Base-by-base conservation (phyloP, 1,139 yeast genomes). In the Sugiyamaella sp. region DNA sequence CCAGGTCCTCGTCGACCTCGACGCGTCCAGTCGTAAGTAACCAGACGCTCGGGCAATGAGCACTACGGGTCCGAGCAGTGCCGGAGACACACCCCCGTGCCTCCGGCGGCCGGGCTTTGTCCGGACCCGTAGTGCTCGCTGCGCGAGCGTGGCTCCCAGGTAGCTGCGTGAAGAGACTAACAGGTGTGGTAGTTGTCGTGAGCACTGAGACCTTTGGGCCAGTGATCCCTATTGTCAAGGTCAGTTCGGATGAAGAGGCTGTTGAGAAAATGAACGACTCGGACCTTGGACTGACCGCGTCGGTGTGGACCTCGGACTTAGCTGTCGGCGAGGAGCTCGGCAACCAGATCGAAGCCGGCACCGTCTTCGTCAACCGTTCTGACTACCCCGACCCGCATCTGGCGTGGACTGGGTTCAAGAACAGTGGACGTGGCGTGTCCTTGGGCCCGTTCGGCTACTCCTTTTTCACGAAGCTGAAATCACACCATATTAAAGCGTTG, bases 381-480 rank as follows among this genome's bases (percentile, higher is more conserved):
- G 90, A 89, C 67, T 91, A 86, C 69, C 86, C 89, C 39, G 95
- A 86, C 65, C 75, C 80, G 44, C 82, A 81, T 59, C 79, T 87
- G 57, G 96, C 96, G 56, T 89, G 91, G 74, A 96, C 97, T 60
- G 88, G 88, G 42, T 79, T 77, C 66, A 89, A 89, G 74, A 76
- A 82, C 81, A 82, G 89, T 66, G 97, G 97, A 58, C 80, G 89
- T 54, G 96, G 96, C 1, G 72, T 70, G 10, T 63, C 71, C 14
- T 60, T 71, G 33, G 62, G 71, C 24, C 63, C 63, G 44, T 69
- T 57, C 52, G 74, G 74, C 4, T 71, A 64, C 54, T 71, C 63
- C 46, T 66, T 68, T 37, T 71, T 67, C 62, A 62, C 67, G 52
- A 68, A 66, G 57, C 60, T 71, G 57, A 71, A 71, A 65, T 67